These are phyloP conservation scores for Raffaelea arxii DNA, from an alignment of 2,329 filamentous ascomycete species.

Conservation along the genomic window DNA sequence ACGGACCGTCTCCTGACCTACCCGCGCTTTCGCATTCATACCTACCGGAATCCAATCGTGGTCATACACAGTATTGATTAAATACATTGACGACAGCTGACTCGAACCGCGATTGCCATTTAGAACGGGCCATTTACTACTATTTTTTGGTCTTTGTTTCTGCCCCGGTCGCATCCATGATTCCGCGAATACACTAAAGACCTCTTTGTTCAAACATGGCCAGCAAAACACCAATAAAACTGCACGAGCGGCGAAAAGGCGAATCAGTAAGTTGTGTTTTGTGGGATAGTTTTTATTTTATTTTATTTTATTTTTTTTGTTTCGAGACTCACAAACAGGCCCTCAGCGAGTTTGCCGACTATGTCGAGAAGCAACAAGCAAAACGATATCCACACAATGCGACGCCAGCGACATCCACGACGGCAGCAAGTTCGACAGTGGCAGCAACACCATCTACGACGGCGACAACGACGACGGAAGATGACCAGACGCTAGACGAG, in stretches of 20 bases:
- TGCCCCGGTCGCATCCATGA: background rate
- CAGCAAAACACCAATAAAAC: slow-evolving; percentile 46
- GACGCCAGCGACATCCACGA: slow-evolving; percentile 5
- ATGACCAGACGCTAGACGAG: slow-evolving; percentile 52
- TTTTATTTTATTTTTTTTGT: background rate
- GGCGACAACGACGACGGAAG: slow-evolving; percentile 14
- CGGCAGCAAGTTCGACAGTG: slow-evolving; percentile 14
- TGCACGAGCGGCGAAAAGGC: slow-evolving; percentile 74
- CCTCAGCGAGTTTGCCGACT: slow-evolving; percentile 93
- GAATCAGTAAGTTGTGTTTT: slow-evolving; percentile 56
- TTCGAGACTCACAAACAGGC: slow-evolving; percentile 40
- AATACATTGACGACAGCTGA: too few relatives aligned
- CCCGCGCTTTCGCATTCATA: too few relatives aligned
- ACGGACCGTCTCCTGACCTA: too few relatives aligned
- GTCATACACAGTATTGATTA: too few relatives aligned
- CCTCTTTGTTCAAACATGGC: slow-evolving; percentile 33
- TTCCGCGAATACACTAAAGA: background rate
- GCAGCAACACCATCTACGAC: slow-evolving; percentile 19
- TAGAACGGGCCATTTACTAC: too few relatives aligned
- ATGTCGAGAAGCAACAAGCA: slow-evolving; percentile 88
- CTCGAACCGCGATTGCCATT: too few relatives aligned
- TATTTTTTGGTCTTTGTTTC: too few relatives aligned
- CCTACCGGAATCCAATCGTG: too few relatives aligned
- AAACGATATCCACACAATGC: slow-evolving; percentile 46
- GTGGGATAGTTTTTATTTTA: background rate